Base-by-base conservation (phyloP, 371 early-diverging fungal species). In the Circinella umbellata region DNA sequence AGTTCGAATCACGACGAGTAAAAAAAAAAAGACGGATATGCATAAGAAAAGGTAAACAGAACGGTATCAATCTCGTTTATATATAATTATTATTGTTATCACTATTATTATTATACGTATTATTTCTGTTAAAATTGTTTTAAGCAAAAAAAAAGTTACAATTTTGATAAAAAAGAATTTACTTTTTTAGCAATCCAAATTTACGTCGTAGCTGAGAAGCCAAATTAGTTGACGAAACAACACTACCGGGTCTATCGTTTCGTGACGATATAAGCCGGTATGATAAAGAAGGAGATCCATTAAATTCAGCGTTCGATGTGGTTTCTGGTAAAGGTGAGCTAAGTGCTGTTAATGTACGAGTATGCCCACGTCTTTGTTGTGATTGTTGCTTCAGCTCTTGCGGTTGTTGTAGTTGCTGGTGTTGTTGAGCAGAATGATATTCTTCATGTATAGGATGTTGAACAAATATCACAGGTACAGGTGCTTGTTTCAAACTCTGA, bases 381-480 rank as follows among this genome's bases (percentile, higher is more conserved):
- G 36, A 39, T 15, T 61, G 62, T 34, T 10, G 46, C 34, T 6
- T 49, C 34, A 18, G 65, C 20, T 64, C 53, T 18, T 64, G 53
- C 36, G n/a, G 3, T 42, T 42, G 42, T 42, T 6, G 11, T 42
- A 11, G 3, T 42, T 42, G 54, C 53, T 37, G 63, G n/a, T 4
- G 53, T 11, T 64, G 65, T 9, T 53, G 27, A 15, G 48, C 27
- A 27, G 27, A 27, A 27, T 27, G 27, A 27, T 27, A 53, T 11
- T 64, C 65, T 64, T 64, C 65, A 6, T 20, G n/a, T 36, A 36
- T 8, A 27, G 57, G 49, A 17, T 57, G 61, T 39, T 61, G 71
- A 18, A 66, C 66, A 59, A 71, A 71, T 3, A 71, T 54, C 4
- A 70, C 70, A 27, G 70, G 66, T 11, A 49, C 51, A 13, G 66